Percentiles rank a stretch among this genome's conserved stretches.
These are phyloP conservation scores for Naegleria lovaniensis DNA, from an alignment of 208 protist species.

Conservation along the genomic window DNA sequence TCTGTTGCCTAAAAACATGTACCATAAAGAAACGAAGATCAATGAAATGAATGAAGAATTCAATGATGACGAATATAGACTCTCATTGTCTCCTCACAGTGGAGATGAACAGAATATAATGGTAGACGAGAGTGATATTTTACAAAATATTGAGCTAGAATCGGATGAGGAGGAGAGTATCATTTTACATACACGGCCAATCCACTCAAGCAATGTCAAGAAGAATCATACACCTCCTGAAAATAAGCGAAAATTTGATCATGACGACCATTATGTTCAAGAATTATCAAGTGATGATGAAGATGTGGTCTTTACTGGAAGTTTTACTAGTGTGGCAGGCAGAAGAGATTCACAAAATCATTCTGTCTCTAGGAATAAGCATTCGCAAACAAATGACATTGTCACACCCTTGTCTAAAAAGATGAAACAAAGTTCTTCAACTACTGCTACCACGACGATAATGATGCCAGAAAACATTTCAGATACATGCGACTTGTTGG, in stretches of 20 bases:
- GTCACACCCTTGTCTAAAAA: no score
- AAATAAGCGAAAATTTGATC: background rate
- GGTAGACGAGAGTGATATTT: background rate
- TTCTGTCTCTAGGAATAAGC: no score
- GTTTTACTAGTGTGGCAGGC: no score
- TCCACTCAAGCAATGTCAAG: no score
- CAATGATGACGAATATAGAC: background rate
- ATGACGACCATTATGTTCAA: background rate
- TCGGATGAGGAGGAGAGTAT: background rate
- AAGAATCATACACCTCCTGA: background rate
- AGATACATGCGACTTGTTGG: background rate
- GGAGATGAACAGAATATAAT: background rate
- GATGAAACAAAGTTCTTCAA: no score
- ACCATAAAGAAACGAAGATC: background rate
- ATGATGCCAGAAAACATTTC: background rate
- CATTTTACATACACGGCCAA: background rate
- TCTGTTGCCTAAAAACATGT: background rate
- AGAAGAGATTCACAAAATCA: no score
- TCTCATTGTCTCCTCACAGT: background rate
- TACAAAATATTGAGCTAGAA: background rate
- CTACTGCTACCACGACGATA: background rate
- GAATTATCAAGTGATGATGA: background rate
- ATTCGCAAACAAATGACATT: no score
- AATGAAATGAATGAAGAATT: background rate
- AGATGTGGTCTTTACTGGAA: background rate